A percentile compares a stretch with the other conserved stretches of the same genome.
Evolutionary conservation across 352 stramenopile species (phyloP).

Genomic region (Globisporangium cederbergense): DNA sequence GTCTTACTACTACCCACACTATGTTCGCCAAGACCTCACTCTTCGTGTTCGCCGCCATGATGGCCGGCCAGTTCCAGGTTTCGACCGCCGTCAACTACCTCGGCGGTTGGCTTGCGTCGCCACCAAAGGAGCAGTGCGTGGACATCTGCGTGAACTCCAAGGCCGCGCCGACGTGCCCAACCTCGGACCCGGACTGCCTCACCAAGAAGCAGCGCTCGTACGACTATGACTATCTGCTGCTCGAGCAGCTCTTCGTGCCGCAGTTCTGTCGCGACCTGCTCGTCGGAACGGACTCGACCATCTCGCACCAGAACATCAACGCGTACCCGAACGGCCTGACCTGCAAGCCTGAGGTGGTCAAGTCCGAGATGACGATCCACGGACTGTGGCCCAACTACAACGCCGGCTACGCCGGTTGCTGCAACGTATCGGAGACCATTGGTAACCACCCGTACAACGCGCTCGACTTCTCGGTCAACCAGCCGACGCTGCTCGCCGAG

Average conservation of each 20-base stretch:
- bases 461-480: slow-evolving; percentile 36
- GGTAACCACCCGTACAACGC: slow-evolving; percentile 59
- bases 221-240: slow-evolving; percentile 73
- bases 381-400: slow-evolving; percentile 78
- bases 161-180: slow-evolving; percentile 56
- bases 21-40: slow-evolving; percentile 20
- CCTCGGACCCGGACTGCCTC: slow-evolving; percentile 44
- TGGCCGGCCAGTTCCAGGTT: slow-evolving; percentile 16
- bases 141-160: slow-evolving; percentile 72
- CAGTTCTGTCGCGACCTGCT: slow-evolving; percentile 82
- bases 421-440: slow-evolving; percentile 51
- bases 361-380: slow-evolving; percentile 68
- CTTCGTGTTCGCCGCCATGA: slow-evolving; percentile 12
- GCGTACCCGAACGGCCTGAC: slow-evolving; percentile 48
- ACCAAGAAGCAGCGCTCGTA: slow-evolving; percentile 61
- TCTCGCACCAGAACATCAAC: slow-evolving; percentile 71
- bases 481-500: slow-evolving; percentile 39
- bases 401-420: slow-evolving; percentile 67
- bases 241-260: slow-evolving; percentile 79
- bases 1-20: background rate
- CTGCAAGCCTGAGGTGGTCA: slow-evolving; percentile 36
- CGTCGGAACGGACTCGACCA: slow-evolving; percentile 54
- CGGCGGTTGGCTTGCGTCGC: slow-evolving; percentile 49
- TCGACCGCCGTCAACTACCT: slow-evolving; percentile 50
- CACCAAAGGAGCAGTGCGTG: slow-evolving; percentile 54